Evolutionary conservation across 2,329 filamentous ascomycete species (phyloP).

Genomic region (Penicillium janthinellum): DNA sequence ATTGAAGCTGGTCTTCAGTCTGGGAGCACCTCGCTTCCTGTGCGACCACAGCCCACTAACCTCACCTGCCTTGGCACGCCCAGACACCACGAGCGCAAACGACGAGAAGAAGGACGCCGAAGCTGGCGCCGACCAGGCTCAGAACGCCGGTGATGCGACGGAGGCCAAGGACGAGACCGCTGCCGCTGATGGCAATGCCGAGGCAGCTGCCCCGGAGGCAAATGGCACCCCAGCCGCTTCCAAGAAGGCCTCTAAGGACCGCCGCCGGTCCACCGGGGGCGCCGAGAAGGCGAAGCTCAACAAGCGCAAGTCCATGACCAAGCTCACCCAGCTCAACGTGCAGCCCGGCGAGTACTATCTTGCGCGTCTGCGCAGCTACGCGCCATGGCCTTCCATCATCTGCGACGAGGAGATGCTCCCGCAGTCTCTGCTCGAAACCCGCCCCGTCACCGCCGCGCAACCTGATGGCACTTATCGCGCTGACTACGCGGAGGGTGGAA

Average conservation of each 20-base stretch:
- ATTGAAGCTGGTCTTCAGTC: background rate
- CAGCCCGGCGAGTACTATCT: conserved; percentile 90
- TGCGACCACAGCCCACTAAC: conserved; percentile 26
- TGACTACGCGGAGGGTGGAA: conserved; percentile 83
- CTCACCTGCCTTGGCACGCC: background rate
- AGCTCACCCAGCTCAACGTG: conserved; percentile 73
- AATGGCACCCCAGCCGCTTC: conserved; percentile 54
- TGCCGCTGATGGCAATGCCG: conserved; percentile 30
- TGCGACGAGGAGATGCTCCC: conserved; percentile 95
- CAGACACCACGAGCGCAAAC: conserved; percentile 23
- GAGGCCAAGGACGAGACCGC: conserved; percentile 31
- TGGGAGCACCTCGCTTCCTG: conserved; percentile 9
- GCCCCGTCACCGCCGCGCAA: conserved; percentile 81
- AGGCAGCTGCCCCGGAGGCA: conserved; percentile 34
- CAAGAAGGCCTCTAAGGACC: conserved; percentile 57
- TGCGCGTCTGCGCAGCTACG: conserved; percentile 91
- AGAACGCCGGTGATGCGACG: conserved; percentile 23
- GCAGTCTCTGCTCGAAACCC: conserved; percentile 69
- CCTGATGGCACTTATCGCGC: conserved; percentile 84
- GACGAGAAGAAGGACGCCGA: conserved; percentile 35
- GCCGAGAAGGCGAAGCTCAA: conserved; percentile 74
- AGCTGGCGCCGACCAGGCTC: conserved; percentile 32
- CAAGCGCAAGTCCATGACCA: conserved; percentile 78
- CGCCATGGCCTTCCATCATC: conserved; percentile 91
- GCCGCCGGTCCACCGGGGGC: conserved; percentile 71